Base-by-base conservation (phyloP, 176 grass and related monocot genomes). In the Tuctoria greenei region DNA sequence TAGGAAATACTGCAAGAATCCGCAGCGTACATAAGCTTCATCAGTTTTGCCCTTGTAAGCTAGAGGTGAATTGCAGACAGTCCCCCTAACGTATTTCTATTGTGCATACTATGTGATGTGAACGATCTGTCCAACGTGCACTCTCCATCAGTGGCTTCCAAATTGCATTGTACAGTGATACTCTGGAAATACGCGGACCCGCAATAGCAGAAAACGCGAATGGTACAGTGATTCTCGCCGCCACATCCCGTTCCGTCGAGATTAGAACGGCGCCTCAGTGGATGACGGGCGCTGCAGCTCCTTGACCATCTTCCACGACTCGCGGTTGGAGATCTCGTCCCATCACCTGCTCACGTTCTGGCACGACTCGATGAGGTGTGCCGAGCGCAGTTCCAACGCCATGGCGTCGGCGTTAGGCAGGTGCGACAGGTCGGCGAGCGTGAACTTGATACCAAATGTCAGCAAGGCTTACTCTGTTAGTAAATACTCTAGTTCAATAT, bases 381-480 rank as follows among this genome's bases (percentile, higher is more conserved):
- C 42, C 10, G 82, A 77, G 5, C 83, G 74, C 37, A 14, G 78
- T 76, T 89, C 73, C 1, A 59, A 9, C 26, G 56, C 77, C 59
- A 97, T 68, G 68, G 65, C 66, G 50, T 97, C 83, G 37, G 90
- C 75, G 60, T 89, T 93, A 74, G 93, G 90, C 45, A 97, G 82
- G 85, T 93, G 93, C 5, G 87, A 89, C 50, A 97, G 74, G 90
- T 97, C 93, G 23, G 93, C 90, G 25, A 93, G 77, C 16, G 93
- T 97, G 90, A 97, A 91, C 55, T 68, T 85, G 78, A n/a, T n/a
- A n/a, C n/a, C n/a, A n/a, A n/a, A n/a, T n/a, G n/a, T n/a, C n/a
- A n/a, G n/a, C n/a, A n/a, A n/a, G n/a, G n/a, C n/a, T n/a, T n/a
- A n/a, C n/a, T n/a, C n/a, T n/a, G n/a, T n/a, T n/a, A n/a, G n/a